Base-by-base conservation (phyloP, 768 basidiomycete species). In the Rhizopogon roseolus region DNA sequence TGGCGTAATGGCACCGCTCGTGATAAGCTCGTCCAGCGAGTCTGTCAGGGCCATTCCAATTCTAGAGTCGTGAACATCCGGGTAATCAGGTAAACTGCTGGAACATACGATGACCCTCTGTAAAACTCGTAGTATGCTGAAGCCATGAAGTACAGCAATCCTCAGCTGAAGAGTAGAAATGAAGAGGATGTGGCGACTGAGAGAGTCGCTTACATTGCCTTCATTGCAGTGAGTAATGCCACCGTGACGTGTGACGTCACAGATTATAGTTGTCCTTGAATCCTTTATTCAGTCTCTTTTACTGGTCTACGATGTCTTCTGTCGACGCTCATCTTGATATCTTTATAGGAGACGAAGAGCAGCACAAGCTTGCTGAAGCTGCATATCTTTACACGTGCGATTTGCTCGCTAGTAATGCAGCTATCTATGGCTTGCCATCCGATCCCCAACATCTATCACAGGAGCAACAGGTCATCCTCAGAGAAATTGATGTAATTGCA, bases 11-110 rank as follows among this genome's bases (percentile, higher is more conserved):
- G 91, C 85, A 2, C 96, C 96, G 65, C 88, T 90, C 43, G 94
- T 96, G 63, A 99, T 98, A 60, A 99, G 82, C 73, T 98, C 96
- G 74, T 99, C 97, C 62, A 99, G 83, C 60, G 96, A 94, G 76
- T 99, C 97, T 13, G 95, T 96, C 49, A 99, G 79, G 50, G 96
- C 93, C 81, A 94, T 92, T 49, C 97, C 97, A 70, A 98, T 93
- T 60, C 97, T 98, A 66, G 34, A 54, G 41, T 32, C 46, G 52
- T 28, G n/a, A 28, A 29, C 34, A 10, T 17, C 41, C 38, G 38
- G 37, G 16, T 32, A 50, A 40, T 51, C 49, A 51, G 42, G 37
- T 41, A 7, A 49, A 40, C 11, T 38, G 22, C 27, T 42, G 29
- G 6, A 55, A 81, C 89, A 64, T 76, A 93, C 91, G 90, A 91